Evolutionary conservation across 805 yeast genomes (phyloP).

Genomic region (Hanseniaspora hatyaiensis): DNA sequence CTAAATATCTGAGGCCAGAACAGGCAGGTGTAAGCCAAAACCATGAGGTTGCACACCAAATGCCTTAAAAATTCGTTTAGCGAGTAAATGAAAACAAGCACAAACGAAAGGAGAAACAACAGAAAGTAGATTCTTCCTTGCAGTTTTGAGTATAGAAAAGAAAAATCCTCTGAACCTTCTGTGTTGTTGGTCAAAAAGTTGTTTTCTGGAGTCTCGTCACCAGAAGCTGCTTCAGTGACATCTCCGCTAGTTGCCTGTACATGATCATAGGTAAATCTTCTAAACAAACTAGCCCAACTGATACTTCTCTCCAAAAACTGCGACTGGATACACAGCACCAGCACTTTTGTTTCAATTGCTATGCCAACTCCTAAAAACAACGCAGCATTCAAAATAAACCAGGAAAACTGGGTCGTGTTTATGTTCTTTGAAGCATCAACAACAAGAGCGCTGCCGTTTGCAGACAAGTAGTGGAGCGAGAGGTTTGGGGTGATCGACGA

Average conservation of each 20-base stretch:
- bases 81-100: constrained; percentile 2
- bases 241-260: not conserved
- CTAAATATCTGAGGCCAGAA: constrained; percentile 16
- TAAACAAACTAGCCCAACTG: constrained; percentile 5
- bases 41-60: not conserved
- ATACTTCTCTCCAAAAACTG: constrained; percentile 14
- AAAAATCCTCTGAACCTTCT: constrained; percentile 5
- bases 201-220: not conserved
- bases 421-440: not conserved
- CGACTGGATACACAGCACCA: constrained; percentile 3
- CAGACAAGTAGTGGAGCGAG: too few species aligned
- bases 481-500: not conserved
- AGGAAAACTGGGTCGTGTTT: constrained; percentile 7
- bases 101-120: constrained; percentile 7
- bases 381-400: constrained; percentile 6
- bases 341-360: constrained; percentile 3
- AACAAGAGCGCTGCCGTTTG: too few species aligned
- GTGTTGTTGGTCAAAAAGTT: not conserved
- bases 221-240: not conserved
- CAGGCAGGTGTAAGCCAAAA: not conserved
- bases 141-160: not conserved
- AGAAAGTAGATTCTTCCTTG: constrained; percentile 5
- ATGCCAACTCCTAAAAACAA: constrained; percentile 4
- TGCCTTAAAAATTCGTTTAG: not conserved
- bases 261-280: not conserved